Conservation (phyloP, 257 asterid species). For the Nicotiana paniculata region DNA sequence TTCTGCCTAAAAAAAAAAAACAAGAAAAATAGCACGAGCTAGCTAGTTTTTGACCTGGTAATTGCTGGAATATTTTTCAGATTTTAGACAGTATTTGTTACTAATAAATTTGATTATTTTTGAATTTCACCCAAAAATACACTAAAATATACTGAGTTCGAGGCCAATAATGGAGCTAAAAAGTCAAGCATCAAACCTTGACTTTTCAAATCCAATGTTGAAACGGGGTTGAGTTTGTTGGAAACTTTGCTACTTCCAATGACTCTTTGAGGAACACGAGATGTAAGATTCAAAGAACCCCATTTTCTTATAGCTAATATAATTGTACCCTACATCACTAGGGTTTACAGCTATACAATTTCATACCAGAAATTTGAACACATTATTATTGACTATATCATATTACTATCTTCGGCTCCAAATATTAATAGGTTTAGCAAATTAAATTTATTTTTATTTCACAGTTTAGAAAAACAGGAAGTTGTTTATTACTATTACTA, state of each 20-base stretch:
- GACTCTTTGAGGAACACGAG: background rate
- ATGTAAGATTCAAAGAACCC: background rate
- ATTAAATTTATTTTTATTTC: background rate
- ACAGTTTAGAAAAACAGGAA: background rate
- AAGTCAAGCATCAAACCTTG: background rate
- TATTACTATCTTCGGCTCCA: background rate
- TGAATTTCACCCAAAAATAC: too few species aligned
- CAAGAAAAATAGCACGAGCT: too few species aligned
- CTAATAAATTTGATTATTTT: too few species aligned
- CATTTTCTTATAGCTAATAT: background rate
- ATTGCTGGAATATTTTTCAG: too few species aligned
- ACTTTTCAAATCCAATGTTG: background rate
- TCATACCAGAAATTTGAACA: background rate
- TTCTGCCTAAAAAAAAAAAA: background rate
- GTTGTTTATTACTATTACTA: background rate
- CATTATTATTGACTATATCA: background rate
- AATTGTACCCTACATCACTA: background rate
- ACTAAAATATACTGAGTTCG: background rate
- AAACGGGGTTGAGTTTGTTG: constrained; percentile 9
- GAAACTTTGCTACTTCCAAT: background rate
- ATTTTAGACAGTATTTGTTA: too few species aligned
- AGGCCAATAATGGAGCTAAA: background rate
- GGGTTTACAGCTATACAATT: background rate
- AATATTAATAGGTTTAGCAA: background rate
- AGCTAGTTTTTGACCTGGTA: too few species aligned